Evolutionary conservation across 2,329 filamentous ascomycete genomes (phyloP).

Genomic region (Gaeumannomyces tritici): DNA sequence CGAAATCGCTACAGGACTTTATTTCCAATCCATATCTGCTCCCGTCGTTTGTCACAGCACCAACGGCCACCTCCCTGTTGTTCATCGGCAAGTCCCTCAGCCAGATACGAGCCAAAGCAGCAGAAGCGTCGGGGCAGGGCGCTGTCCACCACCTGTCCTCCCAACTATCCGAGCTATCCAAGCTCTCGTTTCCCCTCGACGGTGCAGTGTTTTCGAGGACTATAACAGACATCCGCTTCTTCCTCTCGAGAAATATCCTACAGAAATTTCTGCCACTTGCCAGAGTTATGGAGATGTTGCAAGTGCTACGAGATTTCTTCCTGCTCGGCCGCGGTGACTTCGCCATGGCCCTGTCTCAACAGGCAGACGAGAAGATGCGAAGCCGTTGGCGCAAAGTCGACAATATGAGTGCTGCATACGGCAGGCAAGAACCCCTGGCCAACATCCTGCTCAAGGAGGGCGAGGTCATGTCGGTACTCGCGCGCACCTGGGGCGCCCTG

Average conservation of each 20-base stretch:
- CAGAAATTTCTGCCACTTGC: constrained; percentile 71
- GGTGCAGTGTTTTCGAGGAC: constrained; percentile 59
- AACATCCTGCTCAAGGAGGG: constrained; percentile 72
- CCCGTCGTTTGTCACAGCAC: constrained; percentile 67
- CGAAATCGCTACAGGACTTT: constrained; percentile 38
- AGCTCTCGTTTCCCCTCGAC: constrained; percentile 64
- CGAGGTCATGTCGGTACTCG: constrained; percentile 69
- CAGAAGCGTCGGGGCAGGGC: constrained; percentile 25
- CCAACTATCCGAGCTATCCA: constrained; percentile 60
- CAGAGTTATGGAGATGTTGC: constrained; percentile 67
- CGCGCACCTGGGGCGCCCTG: constrained; percentile 70
- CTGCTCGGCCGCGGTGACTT: constrained; percentile 86
- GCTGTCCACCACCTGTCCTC: constrained; percentile 50
- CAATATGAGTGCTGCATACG: constrained; percentile 46
- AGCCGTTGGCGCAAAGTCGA: constrained; percentile 60
- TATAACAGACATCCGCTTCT: constrained; percentile 67
- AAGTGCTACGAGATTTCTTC: constrained; percentile 76
- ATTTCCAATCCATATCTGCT: constrained; percentile 49
- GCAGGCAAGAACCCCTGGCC: constrained; percentile 48
- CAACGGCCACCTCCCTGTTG: constrained; percentile 72
- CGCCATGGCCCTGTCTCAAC: constrained; percentile 72
- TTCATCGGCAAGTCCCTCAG: constrained; percentile 88
- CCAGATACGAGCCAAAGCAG: constrained; percentile 52
- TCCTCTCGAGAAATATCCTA: constrained; percentile 73
- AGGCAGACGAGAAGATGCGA: constrained; percentile 73